phyloP scores from a whole-genome alignment of 2,329 filamentous ascomycete species.

The Emmonsiellopsis sp. region DNA sequence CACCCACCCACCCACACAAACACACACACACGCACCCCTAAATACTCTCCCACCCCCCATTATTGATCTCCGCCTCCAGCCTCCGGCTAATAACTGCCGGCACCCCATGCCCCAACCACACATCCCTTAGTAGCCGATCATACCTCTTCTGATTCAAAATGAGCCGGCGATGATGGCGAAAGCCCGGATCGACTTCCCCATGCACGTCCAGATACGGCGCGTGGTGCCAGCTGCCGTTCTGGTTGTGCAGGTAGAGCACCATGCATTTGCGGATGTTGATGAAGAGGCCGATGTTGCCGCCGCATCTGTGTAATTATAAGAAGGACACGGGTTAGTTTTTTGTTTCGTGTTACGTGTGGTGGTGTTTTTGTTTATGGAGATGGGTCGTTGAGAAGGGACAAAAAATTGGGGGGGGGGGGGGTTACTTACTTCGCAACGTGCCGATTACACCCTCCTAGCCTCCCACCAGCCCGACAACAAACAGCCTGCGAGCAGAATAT shows the following conservation, averaged over 20 bases:
- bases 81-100: constrained; percentile 83
- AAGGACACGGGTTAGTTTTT: constrained; percentile 3
- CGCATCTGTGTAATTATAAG: constrained; percentile 52
- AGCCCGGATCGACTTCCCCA: constrained; percentile 86
- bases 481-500: constrained; percentile 92
- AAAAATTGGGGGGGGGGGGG: neutral
- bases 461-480: constrained; percentile 63
- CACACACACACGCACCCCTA: constrained; percentile 11
- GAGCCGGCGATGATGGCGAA: constrained; percentile 77
- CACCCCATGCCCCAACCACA: constrained; percentile 79
- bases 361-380: neutral
- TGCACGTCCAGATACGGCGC: constrained; percentile 95
- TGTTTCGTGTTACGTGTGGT: neutral
- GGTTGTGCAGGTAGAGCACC: constrained; percentile 74
- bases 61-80: constrained; percentile 92
- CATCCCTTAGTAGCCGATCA: constrained; percentile 72
- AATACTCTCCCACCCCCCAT: constrained; percentile 83
- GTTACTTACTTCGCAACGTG: constrained; percentile 68
- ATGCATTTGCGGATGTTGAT: constrained; percentile 96
- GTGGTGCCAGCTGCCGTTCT: constrained; percentile 71
- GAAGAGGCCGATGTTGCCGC: constrained; percentile 82
- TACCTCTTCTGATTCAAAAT: constrained; percentile 92
- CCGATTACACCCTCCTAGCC: constrained; percentile 77
- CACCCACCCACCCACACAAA: neutral
- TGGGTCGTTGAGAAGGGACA: neutral